Conservation (phyloP, 108 stramenopile genomes). For the Nitzschia sp. region DNA sequence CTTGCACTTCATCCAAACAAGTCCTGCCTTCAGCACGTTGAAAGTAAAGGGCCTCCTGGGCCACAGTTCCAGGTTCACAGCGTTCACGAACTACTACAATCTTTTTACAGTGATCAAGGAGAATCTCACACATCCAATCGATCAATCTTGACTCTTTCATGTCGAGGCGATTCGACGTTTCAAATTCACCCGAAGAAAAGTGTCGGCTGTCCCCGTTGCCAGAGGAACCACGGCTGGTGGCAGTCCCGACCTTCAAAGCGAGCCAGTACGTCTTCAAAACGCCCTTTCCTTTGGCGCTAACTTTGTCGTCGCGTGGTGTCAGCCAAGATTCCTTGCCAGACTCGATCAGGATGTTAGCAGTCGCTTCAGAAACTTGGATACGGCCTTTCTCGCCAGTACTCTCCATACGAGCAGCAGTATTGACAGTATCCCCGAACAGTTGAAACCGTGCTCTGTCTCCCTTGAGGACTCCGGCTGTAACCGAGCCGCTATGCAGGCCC, state of each 20-base stretch:
- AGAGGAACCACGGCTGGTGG: neutral
- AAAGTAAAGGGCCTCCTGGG: neutral
- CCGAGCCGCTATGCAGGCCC: slow-evolving; percentile 47
- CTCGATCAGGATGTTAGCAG: slow-evolving; percentile 11
- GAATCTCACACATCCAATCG: slow-evolving; percentile 7
- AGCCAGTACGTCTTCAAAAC: slow-evolving; percentile 8
- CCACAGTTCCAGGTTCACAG: neutral
- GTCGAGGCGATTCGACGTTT: too few relatives aligned
- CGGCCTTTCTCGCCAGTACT: slow-evolving; percentile 1
- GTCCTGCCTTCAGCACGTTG: neutral
- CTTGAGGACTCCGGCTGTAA: slow-evolving; percentile 53
- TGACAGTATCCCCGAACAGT: slow-evolving; percentile 56
- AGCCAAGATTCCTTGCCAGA: slow-evolving; percentile 31
- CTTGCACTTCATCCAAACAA: slow-evolving; percentile 20
- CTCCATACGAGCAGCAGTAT: slow-evolving; percentile 18
- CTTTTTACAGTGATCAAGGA: neutral
- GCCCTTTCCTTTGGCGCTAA: slow-evolving; percentile 39
- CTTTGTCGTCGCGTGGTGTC: slow-evolving; percentile 14
- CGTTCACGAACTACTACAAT: slow-evolving; percentile 3
- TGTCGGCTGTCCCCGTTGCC: neutral
- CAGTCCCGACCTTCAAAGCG: neutral
- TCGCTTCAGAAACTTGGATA: slow-evolving; percentile 8
- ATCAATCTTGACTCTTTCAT: neutral
- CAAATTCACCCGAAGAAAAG: neutral
- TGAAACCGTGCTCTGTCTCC: slow-evolving; percentile 56